A percentile compares a stretch with the other conserved stretches of the same genome.
Conservation (phyloP, 139 green algal genomes). For the Micromonas commoda region DNA sequence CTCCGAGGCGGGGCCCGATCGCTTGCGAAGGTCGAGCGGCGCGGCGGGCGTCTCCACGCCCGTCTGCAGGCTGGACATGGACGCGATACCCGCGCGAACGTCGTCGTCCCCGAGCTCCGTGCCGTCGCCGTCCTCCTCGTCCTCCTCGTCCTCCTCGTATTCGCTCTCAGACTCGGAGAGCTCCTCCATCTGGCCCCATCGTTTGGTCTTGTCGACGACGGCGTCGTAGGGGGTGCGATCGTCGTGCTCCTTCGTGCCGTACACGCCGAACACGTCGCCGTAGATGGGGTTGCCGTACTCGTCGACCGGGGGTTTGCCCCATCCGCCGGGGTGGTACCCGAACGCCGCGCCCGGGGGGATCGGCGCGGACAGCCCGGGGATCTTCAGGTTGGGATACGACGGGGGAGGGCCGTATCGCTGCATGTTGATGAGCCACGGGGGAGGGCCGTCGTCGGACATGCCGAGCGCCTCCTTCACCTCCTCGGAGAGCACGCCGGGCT, state of each 20-base stretch:
- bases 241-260: background rate
- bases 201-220: constrained; percentile 53
- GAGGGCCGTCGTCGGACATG: constrained; percentile 56
- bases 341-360: constrained; percentile 79
- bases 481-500: constrained; percentile 42
- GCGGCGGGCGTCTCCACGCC: constrained; percentile 57
- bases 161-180: constrained; percentile 50
- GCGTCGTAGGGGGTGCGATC: constrained; percentile 28
- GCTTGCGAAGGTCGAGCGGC: constrained; percentile 81
- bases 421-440: constrained; percentile 29
- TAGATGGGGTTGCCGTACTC: constrained; percentile 85
- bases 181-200: constrained; percentile 63
- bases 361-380: constrained; percentile 89
- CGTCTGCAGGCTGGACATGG: constrained; percentile 35
- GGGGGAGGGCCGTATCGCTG: constrained; percentile 94
- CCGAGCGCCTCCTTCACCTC: constrained; percentile 76
- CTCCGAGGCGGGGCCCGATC: constrained; percentile 23
- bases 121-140: constrained; percentile 46
- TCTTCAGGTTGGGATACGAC: constrained; percentile 81
- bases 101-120: constrained; percentile 47
- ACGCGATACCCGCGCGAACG: constrained; percentile 60
- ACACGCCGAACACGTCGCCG: constrained; percentile 86
- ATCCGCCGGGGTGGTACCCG: constrained; percentile 84
- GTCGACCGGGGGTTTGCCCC: constrained; percentile 96
- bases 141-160: constrained; percentile 42